A percentile compares a stretch with the other conserved stretches of the same genome.
phyloP scores from a whole-genome alignment of 2,329 filamentous ascomycete species.

The Thelonectria olida region DNA sequence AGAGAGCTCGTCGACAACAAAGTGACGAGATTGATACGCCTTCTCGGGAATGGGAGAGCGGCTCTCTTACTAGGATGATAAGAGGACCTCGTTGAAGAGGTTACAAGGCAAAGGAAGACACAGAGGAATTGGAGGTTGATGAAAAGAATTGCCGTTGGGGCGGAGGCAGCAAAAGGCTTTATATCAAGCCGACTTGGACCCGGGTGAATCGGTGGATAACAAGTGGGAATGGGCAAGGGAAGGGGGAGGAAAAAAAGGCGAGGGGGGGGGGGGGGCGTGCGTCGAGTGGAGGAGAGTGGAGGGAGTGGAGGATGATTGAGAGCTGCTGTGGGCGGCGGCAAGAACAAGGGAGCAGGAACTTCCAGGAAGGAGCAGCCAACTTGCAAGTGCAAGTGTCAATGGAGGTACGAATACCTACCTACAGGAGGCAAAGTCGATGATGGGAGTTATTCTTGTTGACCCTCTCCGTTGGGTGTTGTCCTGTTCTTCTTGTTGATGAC shows the following conservation, averaged over 20 bases:
- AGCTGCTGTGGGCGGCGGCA: slow-evolving; percentile 13
- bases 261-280: slow-evolving; percentile 30
- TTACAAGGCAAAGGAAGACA: slow-evolving; percentile 8
- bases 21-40: slow-evolving; percentile 21
- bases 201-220: slow-evolving; percentile 29
- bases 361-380: slow-evolving; percentile 9
- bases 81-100: slow-evolving; percentile 29
- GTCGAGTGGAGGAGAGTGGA: slow-evolving; percentile 33
- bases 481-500: background rate
- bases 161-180: slow-evolving; percentile 41
- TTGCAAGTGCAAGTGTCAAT: background rate
- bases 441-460: background rate
- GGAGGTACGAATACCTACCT: background rate
- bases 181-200: slow-evolving; percentile 38
- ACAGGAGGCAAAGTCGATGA: background rate
- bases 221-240: slow-evolving; percentile 26
- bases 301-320: slow-evolving; percentile 26
- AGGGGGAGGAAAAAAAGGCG: slow-evolving; percentile 26
- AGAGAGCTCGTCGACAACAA: slow-evolving; percentile 16
- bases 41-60: slow-evolving; percentile 27
- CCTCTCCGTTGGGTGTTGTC: background rate
- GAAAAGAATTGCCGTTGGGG: slow-evolving; percentile 31
- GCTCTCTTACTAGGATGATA: slow-evolving; percentile 25
- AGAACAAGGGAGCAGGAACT: slow-evolving; percentile 11
- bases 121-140: slow-evolving; percentile 24